Evolutionary conservation across 192 early-diverging fungal species (phyloP), one percentile per base, ranked within the genome.

Genomic region (Backusella tarrabulga): DNA sequence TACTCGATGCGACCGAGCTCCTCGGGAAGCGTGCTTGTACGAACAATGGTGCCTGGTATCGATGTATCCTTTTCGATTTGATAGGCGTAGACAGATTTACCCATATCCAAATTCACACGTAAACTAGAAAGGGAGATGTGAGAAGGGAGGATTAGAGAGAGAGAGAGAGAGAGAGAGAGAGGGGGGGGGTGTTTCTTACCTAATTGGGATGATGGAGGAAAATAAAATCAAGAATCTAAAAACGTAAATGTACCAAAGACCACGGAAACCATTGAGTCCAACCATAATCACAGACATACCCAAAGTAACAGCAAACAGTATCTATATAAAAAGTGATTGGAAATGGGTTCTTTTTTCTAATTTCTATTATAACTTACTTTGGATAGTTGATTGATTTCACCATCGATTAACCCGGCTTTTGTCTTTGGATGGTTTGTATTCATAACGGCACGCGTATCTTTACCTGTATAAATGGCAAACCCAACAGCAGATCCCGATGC

Each of bases 41-140:
- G 90, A 26, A 97, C 96, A 42, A 98, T 92, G 6, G 97, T 95
- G 21, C 88, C 93, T 3, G 88, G 84, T 26, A 99, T 99, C 73
- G 92, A 92, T 4, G 77, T 34, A 82, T 99, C 97, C n/a, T 90
- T 88, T 90, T 94, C 93, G 21, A 97, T 99, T 72, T 92, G 92
- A 85, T 88, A 84, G 35, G 90, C 93, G 79, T 97, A 97, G 23
- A 96, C 92, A 0, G 93, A 93, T 87, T 99, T 99, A 38, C 96
- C 96, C 95, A 97, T 97, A 74, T 98, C 97, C 69, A 98, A 83
- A 80, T 97, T 98, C 8, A 98, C 97, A 67, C 96, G 93, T 71
- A 98, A 83, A 78, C 94, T 85, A 50, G 32, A 29, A 6, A 54
- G 8, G 32, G 29, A 14, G 1, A 35, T 5, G 34, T 8, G 2